A percentile compares a stretch with the other conserved stretches of the same genome.
phyloP scores from a whole-genome alignment of 164 flowering plant species.

The Vitis rotundifolia region DNA sequence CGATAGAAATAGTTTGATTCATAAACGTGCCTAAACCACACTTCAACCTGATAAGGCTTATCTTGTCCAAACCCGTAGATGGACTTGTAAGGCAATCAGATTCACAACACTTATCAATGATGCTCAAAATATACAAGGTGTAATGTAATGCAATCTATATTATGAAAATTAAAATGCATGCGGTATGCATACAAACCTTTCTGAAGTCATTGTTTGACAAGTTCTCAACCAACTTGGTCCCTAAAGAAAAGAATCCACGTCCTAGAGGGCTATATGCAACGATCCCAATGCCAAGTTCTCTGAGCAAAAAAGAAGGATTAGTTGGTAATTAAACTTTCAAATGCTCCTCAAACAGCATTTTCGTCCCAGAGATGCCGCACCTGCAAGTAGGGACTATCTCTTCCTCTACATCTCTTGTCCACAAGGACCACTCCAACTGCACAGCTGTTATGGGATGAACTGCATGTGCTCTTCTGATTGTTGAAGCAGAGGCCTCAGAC shows the following conservation, averaged over 20 bases:
- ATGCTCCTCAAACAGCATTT: neutral
- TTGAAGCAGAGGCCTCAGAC: slow-evolving; percentile 61
- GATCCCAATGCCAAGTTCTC: slow-evolving; percentile 59
- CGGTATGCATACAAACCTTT: slow-evolving; percentile 29
- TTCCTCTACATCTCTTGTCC: slow-evolving; percentile 45
- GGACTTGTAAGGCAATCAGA: too few species aligned
- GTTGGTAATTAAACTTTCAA: neutral
- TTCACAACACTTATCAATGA: too few species aligned
- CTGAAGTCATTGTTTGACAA: slow-evolving; percentile 38
- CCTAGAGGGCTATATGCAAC: slow-evolving; percentile 66
- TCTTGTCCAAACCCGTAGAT: too few species aligned
- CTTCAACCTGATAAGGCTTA: too few species aligned
- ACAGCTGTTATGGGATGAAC: slow-evolving; percentile 69
- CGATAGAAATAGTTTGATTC: too few species aligned
- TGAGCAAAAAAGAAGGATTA: neutral
- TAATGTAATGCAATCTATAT: too few species aligned
- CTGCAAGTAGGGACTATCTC: slow-evolving; percentile 41
- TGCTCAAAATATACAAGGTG: too few species aligned
- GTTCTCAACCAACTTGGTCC: slow-evolving; percentile 41
- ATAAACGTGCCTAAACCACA: too few species aligned
- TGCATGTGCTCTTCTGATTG: slow-evolving; percentile 64
- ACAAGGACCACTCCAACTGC: slow-evolving; percentile 64
- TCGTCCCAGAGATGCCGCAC: slow-evolving; percentile 6
- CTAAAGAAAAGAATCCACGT: slow-evolving; percentile 54
- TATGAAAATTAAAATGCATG: too few species aligned